A percentile compares a stretch with the other conserved stretches of the same genome.
phyloP scores from a whole-genome alignment of 139 green algal genomes.

The Chlamydomonas sp. region DNA sequence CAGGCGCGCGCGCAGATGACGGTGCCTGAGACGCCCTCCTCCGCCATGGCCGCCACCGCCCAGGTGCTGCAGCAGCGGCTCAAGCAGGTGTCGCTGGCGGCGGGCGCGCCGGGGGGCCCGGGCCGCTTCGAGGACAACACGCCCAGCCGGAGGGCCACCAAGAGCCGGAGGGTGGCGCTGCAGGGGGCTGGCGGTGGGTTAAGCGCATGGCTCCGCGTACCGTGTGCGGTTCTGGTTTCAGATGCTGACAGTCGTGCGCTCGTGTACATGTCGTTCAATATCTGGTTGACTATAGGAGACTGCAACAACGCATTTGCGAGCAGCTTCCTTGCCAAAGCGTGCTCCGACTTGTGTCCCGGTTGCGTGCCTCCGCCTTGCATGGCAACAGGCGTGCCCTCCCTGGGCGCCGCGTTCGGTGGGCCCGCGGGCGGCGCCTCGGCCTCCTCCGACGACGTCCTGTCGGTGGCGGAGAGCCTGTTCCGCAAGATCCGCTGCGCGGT shows the following conservation, averaged over 20 bases:
- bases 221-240: no score
- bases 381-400: no score
- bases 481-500: slow-evolving; percentile 62
- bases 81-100: slow-evolving; percentile 12
- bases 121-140: slow-evolving; percentile 71
- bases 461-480: slow-evolving; percentile 65
- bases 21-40: slow-evolving; percentile 86
- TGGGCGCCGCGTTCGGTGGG: background rate
- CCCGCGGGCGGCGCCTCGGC: background rate
- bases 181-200: background rate
- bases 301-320: background rate
- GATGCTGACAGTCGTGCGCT: no score
- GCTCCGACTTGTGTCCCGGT: no score
- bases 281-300: no score
- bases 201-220: no score
- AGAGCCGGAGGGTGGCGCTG: slow-evolving; percentile 41
- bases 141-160: slow-evolving; percentile 66
- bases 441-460: slow-evolving; percentile 57
- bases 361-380: no score
- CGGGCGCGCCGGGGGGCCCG: slow-evolving; percentile 10
- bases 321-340: background rate
- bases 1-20: slow-evolving; percentile 56
- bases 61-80: slow-evolving; percentile 33
- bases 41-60: slow-evolving; percentile 41
- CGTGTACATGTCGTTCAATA: no score